phyloP scores from a whole-genome alignment of 2,329 filamentous ascomycete genomes.

The Metarhizium robertsii region DNA sequence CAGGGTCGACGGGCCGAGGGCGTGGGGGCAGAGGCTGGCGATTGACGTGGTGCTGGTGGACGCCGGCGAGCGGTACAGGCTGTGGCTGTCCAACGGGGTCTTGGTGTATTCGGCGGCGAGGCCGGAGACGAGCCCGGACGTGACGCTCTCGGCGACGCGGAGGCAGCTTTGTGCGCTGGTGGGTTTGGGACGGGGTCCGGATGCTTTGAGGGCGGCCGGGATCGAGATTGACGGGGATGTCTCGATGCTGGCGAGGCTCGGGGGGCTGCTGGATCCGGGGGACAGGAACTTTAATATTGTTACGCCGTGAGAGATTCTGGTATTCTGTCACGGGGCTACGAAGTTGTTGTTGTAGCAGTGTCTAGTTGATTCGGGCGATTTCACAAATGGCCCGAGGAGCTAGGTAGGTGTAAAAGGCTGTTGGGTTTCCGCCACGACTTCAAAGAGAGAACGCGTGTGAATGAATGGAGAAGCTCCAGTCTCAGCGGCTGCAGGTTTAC shows the following conservation, averaged over 20 bases:
- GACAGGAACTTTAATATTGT: background rate
- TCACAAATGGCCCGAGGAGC: no score
- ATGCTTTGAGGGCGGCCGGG: background rate
- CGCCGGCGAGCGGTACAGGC: constrained; percentile 1
- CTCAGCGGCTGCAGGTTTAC: no score
- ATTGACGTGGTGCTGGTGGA: constrained; percentile 3
- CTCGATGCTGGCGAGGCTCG: background rate
- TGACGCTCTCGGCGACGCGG: background rate
- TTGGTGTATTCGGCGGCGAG: constrained; percentile 1
- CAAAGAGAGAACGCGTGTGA: no score
- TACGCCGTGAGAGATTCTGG: background rate
- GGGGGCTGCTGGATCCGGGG: background rate
- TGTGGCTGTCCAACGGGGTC: constrained; percentile 6
- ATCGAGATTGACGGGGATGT: background rate
- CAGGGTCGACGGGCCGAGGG: constrained; percentile 3
- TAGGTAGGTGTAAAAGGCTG: no score
- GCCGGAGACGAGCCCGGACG: background rate
- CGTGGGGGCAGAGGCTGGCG: constrained; percentile 2
- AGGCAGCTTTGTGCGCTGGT: constrained; percentile 4
- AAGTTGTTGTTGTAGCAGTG: background rate
- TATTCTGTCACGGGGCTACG: background rate
- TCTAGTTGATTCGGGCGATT: background rate
- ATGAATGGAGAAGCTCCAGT: no score
- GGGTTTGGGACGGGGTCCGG: background rate
- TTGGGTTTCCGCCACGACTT: no score